Base-by-base conservation (phyloP, 2,329 filamentous ascomycete genomes). In the Verticillium isaacii region DNA sequence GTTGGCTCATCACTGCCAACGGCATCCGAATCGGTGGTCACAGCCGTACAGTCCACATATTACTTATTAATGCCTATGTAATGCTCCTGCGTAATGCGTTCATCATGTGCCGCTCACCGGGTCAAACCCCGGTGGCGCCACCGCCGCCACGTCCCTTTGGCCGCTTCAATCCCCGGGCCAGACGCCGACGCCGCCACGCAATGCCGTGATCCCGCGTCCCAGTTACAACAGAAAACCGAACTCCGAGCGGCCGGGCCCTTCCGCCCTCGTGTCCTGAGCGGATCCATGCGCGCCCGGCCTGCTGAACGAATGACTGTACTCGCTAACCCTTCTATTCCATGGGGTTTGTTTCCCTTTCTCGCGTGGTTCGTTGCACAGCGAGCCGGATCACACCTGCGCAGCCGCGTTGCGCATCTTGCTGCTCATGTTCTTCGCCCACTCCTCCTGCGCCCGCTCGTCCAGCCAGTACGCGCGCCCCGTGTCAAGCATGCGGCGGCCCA, bases 401-500 rank as follows among this genome's bases (percentile, higher is more conserved):
- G 55, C 61, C 25, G 41, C 60, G 54, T 59, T 60, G 52, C 61
- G 61, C 52, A 65, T 63, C 45, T 66, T 66, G 34, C 63, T 65
- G 59, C 66, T 84, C 73, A 90, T 86, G 69, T 87, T 85, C 56
- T 84, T 81, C 69, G 88, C 83, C 91, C 91, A 95, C 63, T 87
- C 86, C 57, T 88, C 83, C 65, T 86, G 81, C 62, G 85, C 85
- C 61, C 85, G 77, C 60, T 85, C 85, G 64, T 90, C 90, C 17
- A 96, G 79, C 93, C 93, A 97, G 78, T 96, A 97, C 62, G 82
- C 82, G 66, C 85, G 85, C 45, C 90, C 90, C 29, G 92, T 80
- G 11, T 82, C 83, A 32, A 96, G 82, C 90, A 97, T 91, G 36
- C 84, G 71, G 59, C 93, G 84, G n/a, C 93, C 93, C 12, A 96